Conservation (phyloP, 345 rosid species). For the Rubroshorea leprosula region DNA sequence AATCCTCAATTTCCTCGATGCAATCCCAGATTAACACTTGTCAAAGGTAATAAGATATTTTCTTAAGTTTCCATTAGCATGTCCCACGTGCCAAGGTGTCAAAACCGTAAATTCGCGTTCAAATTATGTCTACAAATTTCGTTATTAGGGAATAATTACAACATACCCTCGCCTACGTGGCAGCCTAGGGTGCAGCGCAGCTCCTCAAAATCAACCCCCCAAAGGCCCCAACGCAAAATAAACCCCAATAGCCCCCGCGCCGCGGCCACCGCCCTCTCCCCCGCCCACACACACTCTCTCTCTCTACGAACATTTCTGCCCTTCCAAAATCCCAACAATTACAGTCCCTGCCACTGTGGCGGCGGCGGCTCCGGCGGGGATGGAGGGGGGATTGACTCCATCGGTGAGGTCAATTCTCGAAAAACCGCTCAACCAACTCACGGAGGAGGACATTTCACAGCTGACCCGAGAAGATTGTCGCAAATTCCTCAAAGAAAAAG, state of each 20-base stretch:
- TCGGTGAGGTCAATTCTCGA: slow-evolving; percentile 62
- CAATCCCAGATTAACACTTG: background rate
- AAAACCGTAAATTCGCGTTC: slow-evolving; percentile 5
- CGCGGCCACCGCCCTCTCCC: slow-evolving; percentile 13
- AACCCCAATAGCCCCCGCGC: background rate
- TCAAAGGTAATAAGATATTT: slow-evolving; percentile 13
- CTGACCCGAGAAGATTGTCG: slow-evolving; percentile 96
- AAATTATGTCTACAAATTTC: slow-evolving; percentile 20
- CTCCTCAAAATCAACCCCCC: slow-evolving; percentile 27
- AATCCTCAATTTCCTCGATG: too few species aligned
- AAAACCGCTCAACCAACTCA: slow-evolving; percentile 70
- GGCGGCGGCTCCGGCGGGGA: slow-evolving; percentile 19
- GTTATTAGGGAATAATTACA: slow-evolving; percentile 29
- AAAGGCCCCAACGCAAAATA: background rate
- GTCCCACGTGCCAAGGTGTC: slow-evolving; percentile 6
- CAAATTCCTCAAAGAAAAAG: slow-evolving; percentile 84
- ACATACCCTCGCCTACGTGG: slow-evolving; percentile 50
- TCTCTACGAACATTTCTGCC: slow-evolving; percentile 13
- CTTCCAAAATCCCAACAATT: slow-evolving; percentile 20
- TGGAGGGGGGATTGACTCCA: slow-evolving; percentile 37
- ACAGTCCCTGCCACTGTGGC: slow-evolving; percentile 32
- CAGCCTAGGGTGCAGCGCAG: slow-evolving; percentile 67
- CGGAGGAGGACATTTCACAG: slow-evolving; percentile 97
- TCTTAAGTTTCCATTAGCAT: background rate
- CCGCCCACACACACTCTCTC: slow-evolving; percentile 10